Evolutionary conservation across 2,329 filamentous ascomycete species (phyloP), one percentile per base, ranked within the genome.

Genomic region (Aspergillus sergii): DNA sequence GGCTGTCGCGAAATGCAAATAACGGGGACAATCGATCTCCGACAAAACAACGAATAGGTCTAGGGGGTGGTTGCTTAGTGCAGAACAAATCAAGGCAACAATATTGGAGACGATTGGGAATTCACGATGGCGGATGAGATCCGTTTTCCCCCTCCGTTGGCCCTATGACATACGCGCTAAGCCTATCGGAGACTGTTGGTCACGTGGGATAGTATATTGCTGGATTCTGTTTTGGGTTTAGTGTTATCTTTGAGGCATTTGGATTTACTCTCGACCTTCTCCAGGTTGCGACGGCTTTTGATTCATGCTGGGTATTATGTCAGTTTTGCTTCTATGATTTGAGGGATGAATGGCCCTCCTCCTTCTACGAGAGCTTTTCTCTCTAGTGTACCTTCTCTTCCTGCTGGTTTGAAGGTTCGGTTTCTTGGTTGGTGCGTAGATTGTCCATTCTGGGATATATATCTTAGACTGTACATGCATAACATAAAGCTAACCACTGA

Each of bases 401-500:
- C 80, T n/a, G 67, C 80, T 16, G 86, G 86, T 46, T 86, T 88
- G n/a, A 98, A 98, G 80, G 90, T 97, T 64, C 89, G 94, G 65
- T 96, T 98, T 77, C 80, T 98, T 57, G 94, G 93, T 78, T 97
- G 94, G 94, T 97, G 84, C 80, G 88, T 80, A 36, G 57, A 39
- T 43, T 26, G 4, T 45, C 21, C 36, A 16, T 41, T 19, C 6
- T 41, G 19, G 12, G 26, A 30, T 51, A 26, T 51, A 50, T 10
- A 51, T 9, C 12, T 10, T 14, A n/a, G 48, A 9, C 2, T n/a
- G 16, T 10, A 32, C 30, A 21, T 32, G 28, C 28, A 11, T 12
- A 26, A 30, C 16, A 19, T 16, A 48, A 55, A 48, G 43, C 61
- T 61, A 43, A 64, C 51, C 16, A 12, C 19, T 2, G 1, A 4